phyloP scores from a whole-genome alignment of 2,329 filamentous ascomycete species.

The Pseudopyricularia javanii region DNA sequence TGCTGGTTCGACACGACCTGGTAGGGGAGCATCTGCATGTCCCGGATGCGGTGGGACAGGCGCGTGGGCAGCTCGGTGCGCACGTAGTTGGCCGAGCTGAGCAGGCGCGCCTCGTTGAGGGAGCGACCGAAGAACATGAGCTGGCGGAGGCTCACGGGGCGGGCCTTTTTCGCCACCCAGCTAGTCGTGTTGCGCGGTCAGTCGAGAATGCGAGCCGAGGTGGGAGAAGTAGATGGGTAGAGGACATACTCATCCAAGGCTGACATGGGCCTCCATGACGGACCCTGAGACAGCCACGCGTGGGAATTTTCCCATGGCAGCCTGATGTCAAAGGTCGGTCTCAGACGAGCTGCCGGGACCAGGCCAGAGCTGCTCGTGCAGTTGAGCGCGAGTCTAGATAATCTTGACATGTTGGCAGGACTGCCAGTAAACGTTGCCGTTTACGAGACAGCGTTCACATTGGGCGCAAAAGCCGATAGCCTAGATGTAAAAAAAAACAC shows the following conservation, averaged over 20 bases:
- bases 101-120: constrained; percentile 74
- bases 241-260: constrained; percentile 49
- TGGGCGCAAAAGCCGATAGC: not conserved
- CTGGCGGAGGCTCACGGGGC: constrained; percentile 92
- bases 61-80: constrained; percentile 87
- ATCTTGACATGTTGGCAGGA: not conserved
- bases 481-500: not conserved
- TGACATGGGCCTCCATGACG: constrained; percentile 49
- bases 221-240: constrained; percentile 2
- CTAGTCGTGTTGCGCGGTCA: constrained; percentile 27
- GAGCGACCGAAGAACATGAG: constrained; percentile 95
- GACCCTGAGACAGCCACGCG: not conserved
- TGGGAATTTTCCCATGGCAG: not conserved
- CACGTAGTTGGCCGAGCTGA: constrained; percentile 96
- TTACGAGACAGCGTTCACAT: not conserved
- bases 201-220: not conserved
- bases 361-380: not conserved
- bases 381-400: not conserved
- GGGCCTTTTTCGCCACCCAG: constrained; percentile 85
- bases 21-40: constrained; percentile 94
- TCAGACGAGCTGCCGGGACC: not conserved
- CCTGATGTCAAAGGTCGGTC: not conserved
- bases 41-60: constrained; percentile 84
- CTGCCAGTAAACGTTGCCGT: not conserved
- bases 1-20: constrained; percentile 93